Evolutionary conservation across 1,139 yeast genomes (phyloP).

Genomic region (Debaryomycetaceae sp.): DNA sequence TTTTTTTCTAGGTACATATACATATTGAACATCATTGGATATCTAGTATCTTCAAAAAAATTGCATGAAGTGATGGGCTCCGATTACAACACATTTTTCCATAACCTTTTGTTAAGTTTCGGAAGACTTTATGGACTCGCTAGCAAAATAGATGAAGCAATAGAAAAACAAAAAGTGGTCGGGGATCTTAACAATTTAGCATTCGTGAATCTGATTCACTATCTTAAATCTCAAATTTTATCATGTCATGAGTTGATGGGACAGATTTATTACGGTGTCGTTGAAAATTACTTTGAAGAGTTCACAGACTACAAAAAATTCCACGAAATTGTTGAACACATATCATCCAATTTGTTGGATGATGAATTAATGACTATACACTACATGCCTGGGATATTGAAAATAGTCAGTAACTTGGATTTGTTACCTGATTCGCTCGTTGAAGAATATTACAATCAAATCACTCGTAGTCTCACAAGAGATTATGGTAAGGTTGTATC

Average conservation of each 20-base stretch:
- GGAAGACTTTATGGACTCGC: constrained; percentile 54
- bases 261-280: constrained; percentile 54
- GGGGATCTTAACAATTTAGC: constrained; percentile 37
- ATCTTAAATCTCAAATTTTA: constrained; percentile 59
- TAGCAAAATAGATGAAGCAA: constrained; percentile 53
- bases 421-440: constrained; percentile 20
- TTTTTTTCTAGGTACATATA: constrained; percentile 69
- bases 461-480: constrained; percentile 14
- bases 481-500: constrained; percentile 21
- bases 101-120: constrained; percentile 51
- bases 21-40: constrained; percentile 67
- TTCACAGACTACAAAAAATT: constrained; percentile 33
- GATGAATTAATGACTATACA: constrained; percentile 64
- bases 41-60: constrained; percentile 37
- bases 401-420: constrained; percentile 32
- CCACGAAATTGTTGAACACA: constrained; percentile 26
- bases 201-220: constrained; percentile 53
- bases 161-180: constrained; percentile 60
- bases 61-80: constrained; percentile 19
- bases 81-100: constrained; percentile 22
- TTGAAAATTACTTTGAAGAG: constrained; percentile 32
- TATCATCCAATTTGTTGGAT: constrained; percentile 40
- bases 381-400: constrained; percentile 60
- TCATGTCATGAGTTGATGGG: constrained; percentile 72
- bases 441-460: constrained; percentile 23